These are phyloP conservation scores for Cornus florida DNA, from an alignment of 148 eudicot genomes.

Conservation along the genomic window DNA sequence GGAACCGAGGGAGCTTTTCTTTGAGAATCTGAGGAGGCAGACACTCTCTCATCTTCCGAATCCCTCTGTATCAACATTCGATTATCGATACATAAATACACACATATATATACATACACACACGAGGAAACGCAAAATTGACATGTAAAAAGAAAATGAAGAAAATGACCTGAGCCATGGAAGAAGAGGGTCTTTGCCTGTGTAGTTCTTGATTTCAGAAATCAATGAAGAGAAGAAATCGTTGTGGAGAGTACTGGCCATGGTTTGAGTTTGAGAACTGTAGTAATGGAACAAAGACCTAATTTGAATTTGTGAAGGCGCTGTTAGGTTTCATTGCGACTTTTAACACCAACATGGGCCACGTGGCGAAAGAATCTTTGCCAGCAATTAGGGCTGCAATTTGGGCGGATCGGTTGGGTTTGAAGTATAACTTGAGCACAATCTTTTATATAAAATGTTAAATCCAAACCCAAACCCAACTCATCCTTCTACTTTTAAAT, in stretches of 20 bases:
- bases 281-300: constrained; percentile 2
- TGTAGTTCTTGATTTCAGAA: constrained; percentile 77
- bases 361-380: no score
- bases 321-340: not conserved
- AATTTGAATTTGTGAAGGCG: not conserved
- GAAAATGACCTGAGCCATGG: constrained; percentile 81
- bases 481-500: no score
- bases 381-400: no score
- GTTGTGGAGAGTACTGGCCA: constrained; percentile 25
- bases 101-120: not conserved
- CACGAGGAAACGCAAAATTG: no score
- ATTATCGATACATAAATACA: not conserved
- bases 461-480: no score
- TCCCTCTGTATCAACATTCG: constrained; percentile 48
- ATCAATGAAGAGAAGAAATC: constrained; percentile 65
- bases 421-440: no score
- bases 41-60: constrained; percentile 60
- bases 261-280: constrained; percentile 20
- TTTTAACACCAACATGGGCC: no score
- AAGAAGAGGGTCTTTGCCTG: constrained; percentile 80
- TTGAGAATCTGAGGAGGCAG: constrained; percentile 58
- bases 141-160: no score
- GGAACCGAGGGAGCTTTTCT: constrained; percentile 90
- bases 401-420: no score
- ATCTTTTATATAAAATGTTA: no score